These are phyloP conservation scores for Umbellularia californica DNA, from an alignment of 164 flowering plant genomes.

Conservation along the genomic window DNA sequence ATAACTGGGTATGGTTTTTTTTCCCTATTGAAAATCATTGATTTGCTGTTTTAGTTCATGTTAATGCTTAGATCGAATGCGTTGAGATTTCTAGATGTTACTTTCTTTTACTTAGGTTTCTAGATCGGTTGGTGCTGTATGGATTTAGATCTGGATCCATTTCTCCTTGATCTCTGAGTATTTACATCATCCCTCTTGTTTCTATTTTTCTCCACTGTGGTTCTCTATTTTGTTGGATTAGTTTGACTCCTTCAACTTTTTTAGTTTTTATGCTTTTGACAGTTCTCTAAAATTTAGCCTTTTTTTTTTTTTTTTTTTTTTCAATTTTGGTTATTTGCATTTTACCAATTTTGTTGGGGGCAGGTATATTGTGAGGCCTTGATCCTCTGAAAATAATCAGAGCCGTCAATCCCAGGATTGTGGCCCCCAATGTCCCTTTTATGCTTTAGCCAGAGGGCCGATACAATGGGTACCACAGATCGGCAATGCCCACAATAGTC, in stretches of 20 bases:
- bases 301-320: too few species aligned
- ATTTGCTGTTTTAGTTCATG: not conserved
- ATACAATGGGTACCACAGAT: not conserved
- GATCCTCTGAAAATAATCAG: not conserved
- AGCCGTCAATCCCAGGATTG: not conserved
- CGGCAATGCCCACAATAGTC: not conserved
- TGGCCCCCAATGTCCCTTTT: not conserved
- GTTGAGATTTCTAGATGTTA: too few species aligned
- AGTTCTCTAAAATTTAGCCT: too few species aligned
- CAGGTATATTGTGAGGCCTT: not conserved
- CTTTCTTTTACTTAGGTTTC: not conserved
- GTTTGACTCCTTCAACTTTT: too few species aligned
- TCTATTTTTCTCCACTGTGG: not conserved
- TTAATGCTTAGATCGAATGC: not conserved
- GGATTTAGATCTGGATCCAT: not conserved
- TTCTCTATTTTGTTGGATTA: not conserved
- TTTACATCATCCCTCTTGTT: not conserved
- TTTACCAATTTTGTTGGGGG: not conserved
- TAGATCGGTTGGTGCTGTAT: not conserved
- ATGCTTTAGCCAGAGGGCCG: not conserved
- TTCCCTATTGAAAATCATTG: not conserved
- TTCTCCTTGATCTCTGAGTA: not conserved
- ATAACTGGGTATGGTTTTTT: conserved; percentile 65
- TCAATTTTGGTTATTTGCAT: not conserved
- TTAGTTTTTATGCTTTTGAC: not conserved